phyloP scores from a whole-genome alignment of 2,329 filamentous ascomycete species.

The Diaporthe sp. region DNA sequence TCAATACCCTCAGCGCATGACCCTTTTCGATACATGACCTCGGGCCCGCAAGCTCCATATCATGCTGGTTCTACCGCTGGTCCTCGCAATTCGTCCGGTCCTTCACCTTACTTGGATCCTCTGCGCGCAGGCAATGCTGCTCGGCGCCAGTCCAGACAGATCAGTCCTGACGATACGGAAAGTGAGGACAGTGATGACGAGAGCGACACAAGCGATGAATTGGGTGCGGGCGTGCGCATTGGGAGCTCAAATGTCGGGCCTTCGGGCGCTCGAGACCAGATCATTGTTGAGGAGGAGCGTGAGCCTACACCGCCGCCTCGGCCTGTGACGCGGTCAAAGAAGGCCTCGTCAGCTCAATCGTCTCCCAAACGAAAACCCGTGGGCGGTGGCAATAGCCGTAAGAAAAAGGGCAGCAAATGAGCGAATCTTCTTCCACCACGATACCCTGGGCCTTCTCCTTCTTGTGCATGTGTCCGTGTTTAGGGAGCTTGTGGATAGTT shows the following conservation, averaged over 20 bases:
- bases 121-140: conserved; percentile 24
- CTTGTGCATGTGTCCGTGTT: conserved; percentile 1
- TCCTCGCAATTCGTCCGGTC: conserved; percentile 54
- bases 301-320: conserved; percentile 41
- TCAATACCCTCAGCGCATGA: conserved; percentile 52
- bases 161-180: conserved; percentile 32
- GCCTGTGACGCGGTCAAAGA: conserved; percentile 48
- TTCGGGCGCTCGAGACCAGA: conserved; percentile 50
- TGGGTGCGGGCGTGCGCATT: conserved; percentile 30
- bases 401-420: conserved; percentile 39
- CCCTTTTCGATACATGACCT: conserved; percentile 67
- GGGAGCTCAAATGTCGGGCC: conserved; percentile 33
- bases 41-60: conserved; percentile 55
- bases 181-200: conserved; percentile 35
- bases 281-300: conserved; percentile 53
- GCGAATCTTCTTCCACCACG: conserved; percentile 28
- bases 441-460: conserved; percentile 19
- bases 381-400: conserved; percentile 46
- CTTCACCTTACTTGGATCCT: conserved; percentile 39
- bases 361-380: conserved; percentile 55
- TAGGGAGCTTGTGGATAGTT: background rate
- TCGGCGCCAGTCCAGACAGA: conserved; percentile 37
- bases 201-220: conserved; percentile 52
- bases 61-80: conserved; percentile 49
- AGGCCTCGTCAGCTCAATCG: conserved; percentile 48